Conservation (phyloP, 140 eudicot species). For the Erigeron philadelphicus region DNA sequence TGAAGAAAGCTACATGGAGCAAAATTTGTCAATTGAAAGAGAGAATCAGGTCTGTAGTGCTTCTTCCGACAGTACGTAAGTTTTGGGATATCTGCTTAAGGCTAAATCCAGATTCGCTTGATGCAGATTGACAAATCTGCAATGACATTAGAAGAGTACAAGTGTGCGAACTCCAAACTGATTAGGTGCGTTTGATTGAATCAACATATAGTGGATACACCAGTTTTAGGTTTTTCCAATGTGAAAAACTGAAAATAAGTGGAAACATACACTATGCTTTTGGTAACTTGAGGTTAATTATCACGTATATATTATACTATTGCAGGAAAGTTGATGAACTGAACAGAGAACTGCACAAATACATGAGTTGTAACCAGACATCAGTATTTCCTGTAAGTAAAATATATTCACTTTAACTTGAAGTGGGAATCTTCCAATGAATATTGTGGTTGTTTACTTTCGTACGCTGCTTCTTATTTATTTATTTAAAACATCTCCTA, state of each 20-base stretch:
- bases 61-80: conserved; percentile 16
- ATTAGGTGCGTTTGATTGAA: conserved; percentile 39
- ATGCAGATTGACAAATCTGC: conserved; percentile 43
- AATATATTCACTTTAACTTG: background rate
- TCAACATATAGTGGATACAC: background rate
- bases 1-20: conserved; percentile 36
- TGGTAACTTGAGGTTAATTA: conserved; percentile 11
- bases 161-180: conserved; percentile 41
- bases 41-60: conserved; percentile 37
- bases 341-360: conserved; percentile 37
- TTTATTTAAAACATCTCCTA: background rate
- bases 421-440: too few species aligned
- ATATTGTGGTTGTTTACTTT: background rate
- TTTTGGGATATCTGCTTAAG: conserved; percentile 14
- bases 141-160: conserved; percentile 49
- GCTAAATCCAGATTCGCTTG: conserved; percentile 11
- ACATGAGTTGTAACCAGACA: conserved; percentile 34
- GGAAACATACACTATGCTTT: background rate
- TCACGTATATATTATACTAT: conserved; percentile 2
- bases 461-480: conserved; percentile 4
- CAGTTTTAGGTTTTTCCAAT: background rate
- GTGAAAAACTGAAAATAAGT: conserved; percentile 7
- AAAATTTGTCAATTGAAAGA: conserved; percentile 24
- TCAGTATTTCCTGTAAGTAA: conserved; percentile 40
- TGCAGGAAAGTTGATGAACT: conserved; percentile 59